These are phyloP conservation scores for Phaffia tasmanica DNA, from an alignment of 768 basidiomycete genomes.

Conservation along the genomic window DNA sequence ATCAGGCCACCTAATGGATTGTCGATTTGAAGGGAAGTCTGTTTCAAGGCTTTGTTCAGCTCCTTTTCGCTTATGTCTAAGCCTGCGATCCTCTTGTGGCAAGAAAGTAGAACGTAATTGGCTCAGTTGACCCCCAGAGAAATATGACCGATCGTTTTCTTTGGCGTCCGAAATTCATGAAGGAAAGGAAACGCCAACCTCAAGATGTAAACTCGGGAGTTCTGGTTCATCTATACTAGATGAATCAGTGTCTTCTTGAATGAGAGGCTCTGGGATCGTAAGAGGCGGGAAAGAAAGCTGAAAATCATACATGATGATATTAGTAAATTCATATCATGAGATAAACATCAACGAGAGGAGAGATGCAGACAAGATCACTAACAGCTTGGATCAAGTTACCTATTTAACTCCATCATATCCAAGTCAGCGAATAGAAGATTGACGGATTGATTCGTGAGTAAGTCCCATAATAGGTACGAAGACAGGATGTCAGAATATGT, in stretches of 20 bases:
- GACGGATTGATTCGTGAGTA: background rate
- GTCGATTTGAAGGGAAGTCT: constrained; percentile 27
- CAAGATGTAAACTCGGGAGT: constrained; percentile 32
- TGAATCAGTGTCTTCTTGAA: constrained; percentile 12
- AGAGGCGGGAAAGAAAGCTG: constrained; percentile 35
- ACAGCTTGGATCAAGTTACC: constrained; percentile 14
- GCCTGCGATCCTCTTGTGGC: constrained; percentile 33
- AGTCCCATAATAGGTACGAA: background rate
- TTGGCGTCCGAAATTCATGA: background rate
- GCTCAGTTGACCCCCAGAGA: background rate
- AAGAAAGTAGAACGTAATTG: background rate
- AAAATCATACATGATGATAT: constrained; percentile 25
- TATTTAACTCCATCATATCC: background rate
- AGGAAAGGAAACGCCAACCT: constrained; percentile 28
- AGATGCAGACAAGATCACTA: background rate
- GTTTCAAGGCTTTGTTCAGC: constrained; percentile 31
- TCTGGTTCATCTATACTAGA: constrained; percentile 1
- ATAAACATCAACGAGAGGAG: background rate
- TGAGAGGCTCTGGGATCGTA: constrained; percentile 32
- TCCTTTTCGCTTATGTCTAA: constrained; percentile 34
- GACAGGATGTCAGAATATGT: background rate
- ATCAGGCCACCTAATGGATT: background rate
- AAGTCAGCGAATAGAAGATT: background rate
- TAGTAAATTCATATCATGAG: background rate
- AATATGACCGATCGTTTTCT: background rate